A percentile compares a stretch with the other conserved stretches of the same genome.
Evolutionary conservation across 306 rosid species (phyloP).

Genomic region (Sicyos edulis): DNA sequence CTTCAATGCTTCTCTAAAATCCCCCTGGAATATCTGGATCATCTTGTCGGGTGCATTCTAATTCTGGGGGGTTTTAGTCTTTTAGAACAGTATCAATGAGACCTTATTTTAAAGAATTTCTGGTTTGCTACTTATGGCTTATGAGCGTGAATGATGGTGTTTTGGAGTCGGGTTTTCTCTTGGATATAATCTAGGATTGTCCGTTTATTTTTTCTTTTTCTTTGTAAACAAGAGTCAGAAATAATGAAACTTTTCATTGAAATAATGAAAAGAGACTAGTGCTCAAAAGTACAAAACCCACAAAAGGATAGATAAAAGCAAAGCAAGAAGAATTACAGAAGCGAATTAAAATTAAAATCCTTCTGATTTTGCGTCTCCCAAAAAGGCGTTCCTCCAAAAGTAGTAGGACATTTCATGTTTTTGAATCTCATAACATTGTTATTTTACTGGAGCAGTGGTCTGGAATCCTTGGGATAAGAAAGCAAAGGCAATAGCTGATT

Average conservation of each 20-base stretch:
- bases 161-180: not conserved
- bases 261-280: too few relatives aligned
- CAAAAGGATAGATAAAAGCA: too few relatives aligned
- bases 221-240: too few relatives aligned
- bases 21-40: not conserved
- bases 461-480: slow-evolving; percentile 99
- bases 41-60: not conserved
- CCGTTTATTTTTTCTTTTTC: too few relatives aligned
- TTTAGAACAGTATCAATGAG: not conserved
- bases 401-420: slow-evolving; percentile 1
- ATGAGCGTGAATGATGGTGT: not conserved
- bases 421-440: not conserved
- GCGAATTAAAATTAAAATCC: too few relatives aligned
- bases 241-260: too few relatives aligned
- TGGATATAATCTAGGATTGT: too few relatives aligned
- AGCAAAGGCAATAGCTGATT: slow-evolving; percentile 88
- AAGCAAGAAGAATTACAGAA: too few relatives aligned
- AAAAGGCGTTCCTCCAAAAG: not conserved
- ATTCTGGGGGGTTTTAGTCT: not conserved
- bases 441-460: slow-evolving; percentile 50
- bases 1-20: not conserved
- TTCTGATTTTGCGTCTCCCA: not conserved
- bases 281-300: too few relatives aligned
- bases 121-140: not conserved
- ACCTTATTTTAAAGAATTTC: not conserved